Base-by-base conservation (phyloP, 73 alveolate genomes). In the Paramecium caudatum region DNA sequence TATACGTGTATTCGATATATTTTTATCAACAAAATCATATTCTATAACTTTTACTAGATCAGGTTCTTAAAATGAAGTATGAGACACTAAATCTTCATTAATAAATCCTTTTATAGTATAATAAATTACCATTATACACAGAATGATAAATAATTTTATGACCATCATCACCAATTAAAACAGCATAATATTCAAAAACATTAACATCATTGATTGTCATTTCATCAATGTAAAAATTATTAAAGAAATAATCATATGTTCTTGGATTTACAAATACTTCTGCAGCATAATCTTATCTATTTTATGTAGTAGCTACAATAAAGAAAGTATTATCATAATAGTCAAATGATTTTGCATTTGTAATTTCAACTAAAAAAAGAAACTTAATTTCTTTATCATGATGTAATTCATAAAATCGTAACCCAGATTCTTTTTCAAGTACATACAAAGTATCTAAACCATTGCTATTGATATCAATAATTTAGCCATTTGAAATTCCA, bases 81-180 rank as follows among this genome's bases (percentile, higher is more conserved):
- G 88, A 41, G 68, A 21, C 0, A 27, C 12, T 12, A 74, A 74
- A 37, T 74, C 37, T 19, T 74, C 62, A 43, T 74, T 39, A 15
- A 74, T 19, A 17, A 74, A 74, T 4, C 80, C 80, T 55, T 5
- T 5, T 4, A 23, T 55, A 3, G 30, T 55, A 5, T 55, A 12
- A 23, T 10, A 27, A 1, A 2, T 27, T 55, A 41, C 68, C 88
- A n/a, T 74, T 3, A 74, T 74, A 74, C 6, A 74, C 1, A 21
- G 88, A 74, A 15, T 74, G 88, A 74, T 74, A 74, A 2, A 74
- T 19, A n/a, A 74, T 74, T 47, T 74, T 15, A 74, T 74, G 88
- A 12, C 69, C 88, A 41, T 74, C 88, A 27, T 74, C 88, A 9
- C 88, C 88, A 27, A 74, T 45, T 27, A 74, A 74, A 1, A 74